A percentile compares a stretch with the other conserved stretches of the same genome.
phyloP scores from a whole-genome alignment of 495 filamentous ascomycete species.

The Echria macrotheca region DNA sequence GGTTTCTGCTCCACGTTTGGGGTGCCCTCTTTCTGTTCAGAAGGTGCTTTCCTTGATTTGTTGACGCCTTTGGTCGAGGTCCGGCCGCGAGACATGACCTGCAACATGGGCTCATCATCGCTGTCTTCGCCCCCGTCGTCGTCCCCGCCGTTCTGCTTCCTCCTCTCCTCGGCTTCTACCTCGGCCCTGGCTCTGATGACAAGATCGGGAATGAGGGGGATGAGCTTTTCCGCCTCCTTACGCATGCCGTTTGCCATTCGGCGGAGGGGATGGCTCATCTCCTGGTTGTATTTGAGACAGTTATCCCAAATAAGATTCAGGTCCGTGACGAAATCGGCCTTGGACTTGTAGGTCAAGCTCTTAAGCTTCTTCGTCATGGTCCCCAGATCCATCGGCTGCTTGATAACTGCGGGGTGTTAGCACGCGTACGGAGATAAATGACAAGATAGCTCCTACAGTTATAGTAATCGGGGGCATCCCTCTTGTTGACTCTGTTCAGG shows the following conservation, averaged over 20 bases:
- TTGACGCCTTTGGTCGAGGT: slow-evolving; percentile 72
- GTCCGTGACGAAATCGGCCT: slow-evolving; percentile 89
- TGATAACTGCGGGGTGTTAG: slow-evolving; percentile 65
- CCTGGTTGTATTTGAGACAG: slow-evolving; percentile 91
- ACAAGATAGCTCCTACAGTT: slow-evolving; percentile 54
- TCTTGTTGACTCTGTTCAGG: slow-evolving; percentile 85
- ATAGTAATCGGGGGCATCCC: slow-evolving; percentile 94
- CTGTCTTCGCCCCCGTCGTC: slow-evolving; percentile 84
- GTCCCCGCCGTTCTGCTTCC: slow-evolving; percentile 68
- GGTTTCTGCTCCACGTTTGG: slow-evolving; percentile 62
- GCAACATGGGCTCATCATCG: slow-evolving; percentile 98
- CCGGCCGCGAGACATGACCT: slow-evolving; percentile 87
- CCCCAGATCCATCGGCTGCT: slow-evolving; percentile 96
- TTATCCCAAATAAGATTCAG: slow-evolving; percentile 95
- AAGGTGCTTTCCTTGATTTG: slow-evolving; percentile 72
- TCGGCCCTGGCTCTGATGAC: slow-evolving; percentile 83
- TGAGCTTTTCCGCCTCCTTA: slow-evolving; percentile 91
- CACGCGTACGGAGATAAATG: no score
- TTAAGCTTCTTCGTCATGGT: slow-evolving; percentile 98
- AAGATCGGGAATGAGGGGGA: slow-evolving; percentile 91
- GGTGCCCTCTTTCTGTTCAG: slow-evolving; percentile 74
- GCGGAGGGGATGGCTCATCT: slow-evolving; percentile 77
- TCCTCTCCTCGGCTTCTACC: slow-evolving; percentile 91
- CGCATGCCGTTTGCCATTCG: slow-evolving; percentile 95
- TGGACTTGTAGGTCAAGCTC: slow-evolving; percentile 78